Conservation (phyloP, 176 grass and related monocot species). For the Oryza meridionalis region DNA sequence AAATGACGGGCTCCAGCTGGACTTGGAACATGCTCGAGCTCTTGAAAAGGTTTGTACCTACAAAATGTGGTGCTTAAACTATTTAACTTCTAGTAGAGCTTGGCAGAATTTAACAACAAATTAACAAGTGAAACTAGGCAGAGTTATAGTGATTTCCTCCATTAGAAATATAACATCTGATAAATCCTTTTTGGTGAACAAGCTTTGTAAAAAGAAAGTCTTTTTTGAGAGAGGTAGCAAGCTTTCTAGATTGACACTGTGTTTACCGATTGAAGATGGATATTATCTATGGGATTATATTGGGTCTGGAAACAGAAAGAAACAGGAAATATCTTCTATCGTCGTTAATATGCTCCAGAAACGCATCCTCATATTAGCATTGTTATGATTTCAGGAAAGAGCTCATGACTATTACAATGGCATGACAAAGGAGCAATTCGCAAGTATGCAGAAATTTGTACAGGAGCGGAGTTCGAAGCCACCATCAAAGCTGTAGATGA, state of each 20-base stretch:
- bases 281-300: background rate
- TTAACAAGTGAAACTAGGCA: background rate
- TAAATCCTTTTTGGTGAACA: background rate
- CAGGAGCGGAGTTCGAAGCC: constrained; percentile 61
- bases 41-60: constrained; percentile 70
- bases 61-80: constrained; percentile 21
- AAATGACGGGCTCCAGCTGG: constrained; percentile 85
- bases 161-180: background rate
- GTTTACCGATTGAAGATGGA: background rate
- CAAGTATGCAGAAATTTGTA: constrained; percentile 88
- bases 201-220: background rate
- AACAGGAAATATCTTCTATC: background rate
- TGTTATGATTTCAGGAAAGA: constrained; percentile 70
- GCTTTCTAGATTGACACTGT: background rate
- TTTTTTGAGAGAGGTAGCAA: background rate
- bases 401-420: constrained; percentile 74
- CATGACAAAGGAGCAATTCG: constrained; percentile 97
- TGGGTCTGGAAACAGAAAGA: constrained; percentile 24
- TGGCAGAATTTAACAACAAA: background rate
- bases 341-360: constrained; percentile 6
- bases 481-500: constrained; percentile 69
- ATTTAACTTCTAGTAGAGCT: background rate
- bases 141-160: background rate
- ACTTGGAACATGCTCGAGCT: constrained; percentile 61
- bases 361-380: constrained; percentile 16